Conservation (phyloP, 2,329 filamentous ascomycete genomes). For the Akanthomyces uredinophilus region DNA sequence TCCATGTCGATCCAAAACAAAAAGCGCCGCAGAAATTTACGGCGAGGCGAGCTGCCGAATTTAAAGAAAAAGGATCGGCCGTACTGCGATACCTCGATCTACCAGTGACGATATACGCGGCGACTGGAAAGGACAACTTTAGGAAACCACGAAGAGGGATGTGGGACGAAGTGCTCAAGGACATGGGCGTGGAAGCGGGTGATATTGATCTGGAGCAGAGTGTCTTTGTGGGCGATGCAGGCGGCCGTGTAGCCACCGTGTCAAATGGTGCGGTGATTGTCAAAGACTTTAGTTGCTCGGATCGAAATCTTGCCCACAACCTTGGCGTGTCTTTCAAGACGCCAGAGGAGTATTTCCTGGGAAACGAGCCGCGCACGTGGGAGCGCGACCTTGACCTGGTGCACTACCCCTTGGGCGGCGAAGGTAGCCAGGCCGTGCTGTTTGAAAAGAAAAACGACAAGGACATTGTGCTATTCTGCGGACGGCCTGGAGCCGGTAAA, state of each 20-base stretch:
- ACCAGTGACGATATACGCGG: constrained; percentile 77
- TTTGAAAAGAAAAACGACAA: constrained; percentile 57
- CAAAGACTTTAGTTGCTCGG: constrained; percentile 62
- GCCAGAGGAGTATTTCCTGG: constrained; percentile 87
- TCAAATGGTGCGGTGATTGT: constrained; percentile 23
- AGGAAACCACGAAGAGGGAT: constrained; percentile 86
- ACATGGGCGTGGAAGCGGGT: constrained; percentile 52
- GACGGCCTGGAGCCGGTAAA: constrained; percentile 85
- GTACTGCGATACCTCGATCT: constrained; percentile 69
- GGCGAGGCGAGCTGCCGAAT: constrained; percentile 65
- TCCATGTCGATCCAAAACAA: constrained; percentile 68
- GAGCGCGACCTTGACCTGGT: constrained; percentile 66
- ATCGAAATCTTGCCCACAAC: constrained; percentile 80
- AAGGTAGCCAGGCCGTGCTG: constrained; percentile 30
- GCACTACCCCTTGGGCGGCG: constrained; percentile 42
- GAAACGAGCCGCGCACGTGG: constrained; percentile 60
- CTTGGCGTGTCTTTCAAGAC: constrained; percentile 75
- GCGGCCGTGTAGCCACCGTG: constrained; percentile 46
- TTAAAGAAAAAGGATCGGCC: constrained; percentile 72
- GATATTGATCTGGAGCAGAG: constrained; percentile 65
- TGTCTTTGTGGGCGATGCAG: constrained; percentile 88
- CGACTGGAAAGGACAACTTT: constrained; percentile 74
- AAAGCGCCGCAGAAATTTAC: constrained; percentile 51
- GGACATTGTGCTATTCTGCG: constrained; percentile 82
- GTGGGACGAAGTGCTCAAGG: constrained; percentile 64